Base-by-base conservation (phyloP, 495 filamentous ascomycete genomes). In the Baudoinia panamericana region DNA sequence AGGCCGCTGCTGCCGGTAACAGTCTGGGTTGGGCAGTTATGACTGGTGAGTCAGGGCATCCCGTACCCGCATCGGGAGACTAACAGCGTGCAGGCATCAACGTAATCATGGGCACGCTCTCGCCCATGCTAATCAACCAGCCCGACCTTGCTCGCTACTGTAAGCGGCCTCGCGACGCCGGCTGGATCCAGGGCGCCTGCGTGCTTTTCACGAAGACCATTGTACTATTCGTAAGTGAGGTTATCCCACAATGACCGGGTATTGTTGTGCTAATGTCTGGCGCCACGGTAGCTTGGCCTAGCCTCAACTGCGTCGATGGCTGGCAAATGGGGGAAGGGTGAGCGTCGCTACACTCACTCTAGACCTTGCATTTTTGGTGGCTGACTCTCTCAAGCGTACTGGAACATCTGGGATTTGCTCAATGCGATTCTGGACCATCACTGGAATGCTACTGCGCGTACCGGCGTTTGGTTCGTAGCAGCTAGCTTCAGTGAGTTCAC, bases 401-500 rank as follows among this genome's bases (percentile, higher is more conserved):
- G 57, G 56, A 62, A 62, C 39, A 55, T 48, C 37, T 62, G 57
- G 59, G 57, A 62, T 39, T 41, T 60, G 12, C 42, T 62, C 31
- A 42, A 53, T 21, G 45, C 55, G 8, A 62, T 62, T 25, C 35
- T 60, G 23, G 49, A 56, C 21, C 31, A 44, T 9, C 53, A 62
- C 29, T 57, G 54, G 48, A 41, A 33, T n/a, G 44, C 55, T 23
- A 41, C 31, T 7, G 44, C 47, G 10, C 52, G 57, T 6, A 48
- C 43, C 13, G 56, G 43, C 16, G 43, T 61, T 29, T 63, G 63
- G 43, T 53, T 65, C 10, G 50, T 41, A 17, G 52, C 56, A 4
- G 51, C 55, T 13, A 36, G 32, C 33, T 63, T 53, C 55, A 68
- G 79, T 46, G 76, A 72, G 73, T 75, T 25, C 79, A 79, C 48